These are phyloP conservation scores for Apostasia shenzhenica DNA, from an alignment of 106 monocot species.

Conservation along the genomic window DNA sequence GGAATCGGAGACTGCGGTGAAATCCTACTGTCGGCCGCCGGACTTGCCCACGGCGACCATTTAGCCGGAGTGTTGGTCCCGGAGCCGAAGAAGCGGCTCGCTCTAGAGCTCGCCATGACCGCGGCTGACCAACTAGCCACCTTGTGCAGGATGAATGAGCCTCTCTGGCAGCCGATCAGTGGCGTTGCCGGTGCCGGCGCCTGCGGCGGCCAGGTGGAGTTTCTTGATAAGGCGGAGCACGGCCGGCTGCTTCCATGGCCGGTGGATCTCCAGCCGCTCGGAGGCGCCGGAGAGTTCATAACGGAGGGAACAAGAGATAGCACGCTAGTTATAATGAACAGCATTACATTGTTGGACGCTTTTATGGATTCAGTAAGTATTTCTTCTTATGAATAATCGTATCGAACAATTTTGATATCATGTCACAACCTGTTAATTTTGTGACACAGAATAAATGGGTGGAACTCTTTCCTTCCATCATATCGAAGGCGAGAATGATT, in stretches of 20 bases:
- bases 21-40: slow-evolving; percentile 8
- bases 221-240: slow-evolving; percentile 56
- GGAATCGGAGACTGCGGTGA: slow-evolving; percentile 23
- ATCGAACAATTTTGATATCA: not conserved
- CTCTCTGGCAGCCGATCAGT: slow-evolving; percentile 42
- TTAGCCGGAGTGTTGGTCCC: slow-evolving; percentile 25
- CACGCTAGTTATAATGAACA: slow-evolving; percentile 84
- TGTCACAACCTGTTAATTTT: not conserved
- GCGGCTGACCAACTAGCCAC: slow-evolving; percentile 50
- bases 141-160: slow-evolving; percentile 51
- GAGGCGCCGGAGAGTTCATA: slow-evolving; percentile 23
- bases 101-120: slow-evolving; percentile 63
- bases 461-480: slow-evolving; percentile 87
- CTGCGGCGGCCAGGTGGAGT: slow-evolving; percentile 16
- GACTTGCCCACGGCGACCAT: slow-evolving; percentile 8
- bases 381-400: not conserved
- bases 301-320: slow-evolving; percentile 64
- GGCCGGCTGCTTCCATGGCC: slow-evolving; percentile 61
- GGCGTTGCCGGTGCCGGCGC: slow-evolving; percentile 3
- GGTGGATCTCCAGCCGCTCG: slow-evolving; percentile 29
- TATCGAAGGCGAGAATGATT: slow-evolving; percentile 66
- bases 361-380: slow-evolving; percentile 77
- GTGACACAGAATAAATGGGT: slow-evolving; percentile 82
- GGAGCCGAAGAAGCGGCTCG: slow-evolving; percentile 61
- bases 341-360: slow-evolving; percentile 83